These are phyloP conservation scores for Crinitomyces ghanaensis DNA, from an alignment of 805 yeast genomes.

Conservation along the genomic window DNA sequence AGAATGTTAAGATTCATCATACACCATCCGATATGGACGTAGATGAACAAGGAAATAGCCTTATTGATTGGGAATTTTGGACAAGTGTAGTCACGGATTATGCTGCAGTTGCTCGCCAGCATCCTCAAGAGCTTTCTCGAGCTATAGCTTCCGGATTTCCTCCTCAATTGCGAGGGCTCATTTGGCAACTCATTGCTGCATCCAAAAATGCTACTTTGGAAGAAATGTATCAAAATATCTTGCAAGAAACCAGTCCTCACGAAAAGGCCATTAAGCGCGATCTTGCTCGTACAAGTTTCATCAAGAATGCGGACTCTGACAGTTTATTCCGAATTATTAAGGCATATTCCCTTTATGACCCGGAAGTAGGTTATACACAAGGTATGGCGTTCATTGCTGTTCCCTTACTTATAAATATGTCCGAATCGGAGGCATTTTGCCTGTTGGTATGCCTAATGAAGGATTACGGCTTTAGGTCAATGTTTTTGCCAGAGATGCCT, in stretches of 20 bases:
- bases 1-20: slow-evolving; percentile 14
- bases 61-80: slow-evolving; percentile 58
- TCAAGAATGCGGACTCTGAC: slow-evolving; percentile 51
- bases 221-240: slow-evolving; percentile 42
- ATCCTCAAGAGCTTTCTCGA: slow-evolving; percentile 46
- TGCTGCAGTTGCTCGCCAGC: slow-evolving; percentile 48
- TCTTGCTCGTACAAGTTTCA: slow-evolving; percentile 73
- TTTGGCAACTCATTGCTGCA: slow-evolving; percentile 83
- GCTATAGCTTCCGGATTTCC: slow-evolving; percentile 76
- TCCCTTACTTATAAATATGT: slow-evolving; percentile 72
- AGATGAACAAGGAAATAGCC: slow-evolving; percentile 4
- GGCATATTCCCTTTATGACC: slow-evolving; percentile 75
- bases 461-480: slow-evolving; percentile 63
- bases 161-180: slow-evolving; percentile 68
- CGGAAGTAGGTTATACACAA: slow-evolving; percentile 94
- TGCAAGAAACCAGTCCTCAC: slow-evolving; percentile 43
- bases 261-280: slow-evolving; percentile 75
- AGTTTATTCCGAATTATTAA: slow-evolving; percentile 66
- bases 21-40: slow-evolving; percentile 6
- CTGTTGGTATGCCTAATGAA: slow-evolving; percentile 74
- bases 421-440: slow-evolving; percentile 76
- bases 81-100: slow-evolving; percentile 69
- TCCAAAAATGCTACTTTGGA: slow-evolving; percentile 57
- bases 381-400: slow-evolving; percentile 93
- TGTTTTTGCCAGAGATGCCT: slow-evolving; percentile 85